These are phyloP conservation scores for Populus deltoides DNA, from an alignment of 345 rosid species.

Conservation along the genomic window DNA sequence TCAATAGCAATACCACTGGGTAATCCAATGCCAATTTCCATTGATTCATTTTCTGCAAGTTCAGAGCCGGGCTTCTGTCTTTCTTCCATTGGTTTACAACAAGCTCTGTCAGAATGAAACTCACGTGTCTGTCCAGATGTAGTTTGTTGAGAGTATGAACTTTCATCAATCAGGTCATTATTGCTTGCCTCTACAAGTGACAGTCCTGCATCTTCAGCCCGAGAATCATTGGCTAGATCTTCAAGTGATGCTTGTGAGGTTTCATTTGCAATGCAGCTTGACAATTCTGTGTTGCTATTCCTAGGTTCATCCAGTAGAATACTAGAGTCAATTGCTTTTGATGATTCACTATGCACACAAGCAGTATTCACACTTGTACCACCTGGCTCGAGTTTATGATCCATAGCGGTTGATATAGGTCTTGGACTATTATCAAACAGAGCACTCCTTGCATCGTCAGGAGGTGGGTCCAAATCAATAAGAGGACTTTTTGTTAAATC, in stretches of 20 bases:
- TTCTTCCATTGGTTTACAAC: conserved; percentile 22
- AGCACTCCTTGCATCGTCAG: conserved; percentile 16
- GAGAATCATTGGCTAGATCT: conserved; percentile 16
- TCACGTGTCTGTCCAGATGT: not conserved
- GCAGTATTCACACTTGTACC: conserved; percentile 14
- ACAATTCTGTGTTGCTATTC: conserved; percentile 2
- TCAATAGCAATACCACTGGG: conserved; percentile 2
- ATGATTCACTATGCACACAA: conserved; percentile 12
- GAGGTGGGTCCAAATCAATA: conserved; percentile 7
- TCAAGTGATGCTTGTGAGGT: conserved; percentile 11
- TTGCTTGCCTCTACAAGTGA: conserved; percentile 12
- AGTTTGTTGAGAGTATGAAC: conserved; percentile 15
- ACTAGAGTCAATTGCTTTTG: conserved; percentile 20
- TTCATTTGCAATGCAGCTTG: conserved; percentile 17
- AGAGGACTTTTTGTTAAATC: not conserved
- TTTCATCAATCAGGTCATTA: conserved; percentile 13
- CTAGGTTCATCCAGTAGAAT: conserved; percentile 10
- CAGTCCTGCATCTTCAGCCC: conserved; percentile 8
- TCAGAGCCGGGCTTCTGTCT: conserved; percentile 2
- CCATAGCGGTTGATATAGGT: not conserved
- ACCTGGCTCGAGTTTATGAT: conserved; percentile 15
- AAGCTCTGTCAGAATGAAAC: not conserved
- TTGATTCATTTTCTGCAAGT: conserved; percentile 1
- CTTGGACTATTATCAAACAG: not conserved
- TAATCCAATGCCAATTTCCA: conserved; percentile 1